Percentiles rank a stretch among this genome's conserved stretches.
Evolutionary conservation across 1,139 yeast genomes (phyloP).

Genomic region (Lodderomyces margitis): DNA sequence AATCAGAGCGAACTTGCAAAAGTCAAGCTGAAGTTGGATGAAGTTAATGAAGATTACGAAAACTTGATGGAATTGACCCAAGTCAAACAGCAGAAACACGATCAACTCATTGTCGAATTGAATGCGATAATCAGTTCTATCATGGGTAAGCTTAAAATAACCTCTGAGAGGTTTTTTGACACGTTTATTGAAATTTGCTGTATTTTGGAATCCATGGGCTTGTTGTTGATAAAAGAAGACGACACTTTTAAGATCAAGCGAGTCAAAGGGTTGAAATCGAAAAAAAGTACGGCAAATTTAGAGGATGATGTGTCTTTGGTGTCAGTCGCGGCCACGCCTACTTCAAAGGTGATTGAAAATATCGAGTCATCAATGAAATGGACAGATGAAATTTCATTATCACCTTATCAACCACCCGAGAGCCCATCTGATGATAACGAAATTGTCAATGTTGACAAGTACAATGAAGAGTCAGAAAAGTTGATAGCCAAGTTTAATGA

Average conservation of each 20-base stretch:
- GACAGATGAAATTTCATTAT: slow-evolving; percentile 26
- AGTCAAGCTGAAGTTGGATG: slow-evolving; percentile 33
- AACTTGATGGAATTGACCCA: slow-evolving; percentile 43
- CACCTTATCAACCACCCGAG: slow-evolving; percentile 12
- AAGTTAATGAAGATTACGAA: slow-evolving; percentile 50
- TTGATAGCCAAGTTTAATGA: slow-evolving; percentile 20
- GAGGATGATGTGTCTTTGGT: slow-evolving; percentile 21
- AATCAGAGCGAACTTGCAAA: slow-evolving; percentile 50
- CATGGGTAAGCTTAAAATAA: slow-evolving; percentile 19
- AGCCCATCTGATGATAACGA: slow-evolving; percentile 13
- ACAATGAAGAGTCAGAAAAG: slow-evolving; percentile 19
- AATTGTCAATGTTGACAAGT: slow-evolving; percentile 14
- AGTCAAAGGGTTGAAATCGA: slow-evolving; percentile 66
- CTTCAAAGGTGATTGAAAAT: slow-evolving; percentile 30
- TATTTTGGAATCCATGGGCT: slow-evolving; percentile 76
- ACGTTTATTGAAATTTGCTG: slow-evolving; percentile 50
- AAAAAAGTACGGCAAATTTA: slow-evolving; percentile 20
- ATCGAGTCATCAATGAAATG: slow-evolving; percentile 27
- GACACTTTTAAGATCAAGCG: slow-evolving; percentile 48
- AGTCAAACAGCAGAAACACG: slow-evolving; percentile 28
- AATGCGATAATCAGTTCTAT: slow-evolving; percentile 23
- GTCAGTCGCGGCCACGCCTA: slow-evolving; percentile 21
- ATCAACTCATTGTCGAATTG: slow-evolving; percentile 28
- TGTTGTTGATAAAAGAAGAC: slow-evolving; percentile 50
- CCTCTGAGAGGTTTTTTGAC: slow-evolving; percentile 24